Percentiles rank a stretch among this genome's conserved stretches.
These are phyloP conservation scores for Vickermania ingenoplastis DNA, from an alignment of 208 protist genomes.

Conservation along the genomic window DNA sequence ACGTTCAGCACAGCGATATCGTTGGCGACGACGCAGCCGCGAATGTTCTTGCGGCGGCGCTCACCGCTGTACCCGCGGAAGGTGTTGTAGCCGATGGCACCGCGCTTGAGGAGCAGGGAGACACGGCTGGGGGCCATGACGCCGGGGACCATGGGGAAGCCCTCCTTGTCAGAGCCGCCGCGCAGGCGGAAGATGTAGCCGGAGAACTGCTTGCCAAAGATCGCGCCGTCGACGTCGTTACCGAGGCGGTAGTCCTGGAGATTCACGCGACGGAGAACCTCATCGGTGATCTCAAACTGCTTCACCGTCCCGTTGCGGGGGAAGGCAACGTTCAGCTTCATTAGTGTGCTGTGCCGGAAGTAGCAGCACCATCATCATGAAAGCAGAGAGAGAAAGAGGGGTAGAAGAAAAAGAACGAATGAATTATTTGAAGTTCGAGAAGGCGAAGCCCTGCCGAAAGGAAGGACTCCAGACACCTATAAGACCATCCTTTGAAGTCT, in stretches of 20 bases:
- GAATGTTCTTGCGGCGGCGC: constrained; percentile 97
- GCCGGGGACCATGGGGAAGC: constrained; percentile 99
- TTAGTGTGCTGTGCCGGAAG: too few relatives aligned
- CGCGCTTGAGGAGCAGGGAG: constrained; percentile 94
- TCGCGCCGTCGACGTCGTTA: constrained; percentile 69
- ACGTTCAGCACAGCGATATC: constrained; percentile 97
- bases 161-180: constrained; percentile 99
- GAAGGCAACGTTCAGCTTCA: constrained; percentile 89
- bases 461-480: too few relatives aligned
- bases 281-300: constrained; percentile 83
- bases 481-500: too few relatives aligned
- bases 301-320: constrained; percentile 83
- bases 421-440: too few relatives aligned
- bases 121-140: constrained; percentile 96
- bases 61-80: constrained; percentile 93
- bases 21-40: constrained; percentile 97
- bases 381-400: too few relatives aligned
- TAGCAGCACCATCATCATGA: too few relatives aligned
- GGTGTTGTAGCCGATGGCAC: constrained; percentile 86
- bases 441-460: too few relatives aligned
- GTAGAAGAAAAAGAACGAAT: too few relatives aligned
- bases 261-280: constrained; percentile 68
- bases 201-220: constrained; percentile 45
- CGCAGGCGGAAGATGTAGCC: constrained; percentile 99
- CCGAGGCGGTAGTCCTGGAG: constrained; percentile 82